Percentiles rank a stretch among this genome's conserved stretches.
phyloP scores from a whole-genome alignment of 2,329 filamentous ascomycete genomes.

The Tothia fuscella region DNA sequence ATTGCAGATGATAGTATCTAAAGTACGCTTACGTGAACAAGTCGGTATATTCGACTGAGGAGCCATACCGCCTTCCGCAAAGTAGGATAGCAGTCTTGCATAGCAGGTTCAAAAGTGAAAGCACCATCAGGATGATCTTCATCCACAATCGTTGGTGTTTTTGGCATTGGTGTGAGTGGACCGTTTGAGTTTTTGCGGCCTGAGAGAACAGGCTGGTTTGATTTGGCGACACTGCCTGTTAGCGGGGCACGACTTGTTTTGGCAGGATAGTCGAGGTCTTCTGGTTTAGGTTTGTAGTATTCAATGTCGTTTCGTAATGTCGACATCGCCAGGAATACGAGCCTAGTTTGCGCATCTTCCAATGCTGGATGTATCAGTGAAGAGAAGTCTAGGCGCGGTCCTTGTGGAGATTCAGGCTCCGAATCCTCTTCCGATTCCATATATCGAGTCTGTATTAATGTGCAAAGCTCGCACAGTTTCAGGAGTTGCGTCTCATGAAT shows the following conservation, averaged over 20 bases:
- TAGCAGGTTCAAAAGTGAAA: conserved; percentile 44
- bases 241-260: conserved; percentile 18
- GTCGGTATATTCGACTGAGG: conserved; percentile 55
- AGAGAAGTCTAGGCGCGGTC: conserved; percentile 50
- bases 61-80: conserved; percentile 56
- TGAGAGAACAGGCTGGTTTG: conserved; percentile 35
- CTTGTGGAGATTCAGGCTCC: conserved; percentile 35
- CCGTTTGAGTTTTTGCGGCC: conserved; percentile 38
- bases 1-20: background rate
- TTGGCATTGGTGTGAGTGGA: conserved; percentile 31
- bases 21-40: conserved; percentile 45
- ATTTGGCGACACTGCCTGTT: conserved; percentile 15
- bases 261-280: conserved; percentile 51
- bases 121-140: conserved; percentile 35
- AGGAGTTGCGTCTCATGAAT: conserved; percentile 56
- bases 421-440: conserved; percentile 42
- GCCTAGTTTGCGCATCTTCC: conserved; percentile 54
- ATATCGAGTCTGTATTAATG: conserved; percentile 53
- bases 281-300: conserved; percentile 50
- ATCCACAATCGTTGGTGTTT: conserved; percentile 41
- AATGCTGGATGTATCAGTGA: conserved; percentile 50
- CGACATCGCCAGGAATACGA: conserved; percentile 53
- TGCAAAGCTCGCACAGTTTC: conserved; percentile 55
- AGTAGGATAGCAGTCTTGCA: conserved; percentile 54
- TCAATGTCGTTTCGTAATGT: conserved; percentile 56